Conservation (phyloP, 495 filamentous ascomycete genomes). For the Hypoxylon lienhwacheense region DNA sequence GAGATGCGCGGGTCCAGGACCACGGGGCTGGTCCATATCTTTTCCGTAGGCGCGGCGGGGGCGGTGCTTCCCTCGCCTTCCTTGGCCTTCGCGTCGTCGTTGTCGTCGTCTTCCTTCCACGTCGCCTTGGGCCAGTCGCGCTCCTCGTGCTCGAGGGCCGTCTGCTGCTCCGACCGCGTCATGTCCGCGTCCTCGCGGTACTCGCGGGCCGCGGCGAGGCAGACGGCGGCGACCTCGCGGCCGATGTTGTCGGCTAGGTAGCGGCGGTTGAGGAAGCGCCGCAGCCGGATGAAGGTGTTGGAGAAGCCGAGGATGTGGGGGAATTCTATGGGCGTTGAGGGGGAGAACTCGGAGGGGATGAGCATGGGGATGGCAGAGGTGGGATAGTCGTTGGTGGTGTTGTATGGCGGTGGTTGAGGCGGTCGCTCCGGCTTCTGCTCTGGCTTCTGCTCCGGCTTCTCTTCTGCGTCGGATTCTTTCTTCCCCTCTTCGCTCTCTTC, state of each 20-base stretch:
- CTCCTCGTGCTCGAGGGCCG: slow-evolving; percentile 75
- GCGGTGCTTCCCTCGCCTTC: slow-evolving; percentile 46
- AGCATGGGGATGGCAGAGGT: slow-evolving; percentile 59
- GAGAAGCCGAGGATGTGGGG: slow-evolving; percentile 93
- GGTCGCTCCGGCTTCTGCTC: slow-evolving; percentile 49
- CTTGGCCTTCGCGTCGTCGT: too few relatives aligned
- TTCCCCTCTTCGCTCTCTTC: slow-evolving; percentile 33
- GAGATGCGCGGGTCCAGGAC: slow-evolving; percentile 78
- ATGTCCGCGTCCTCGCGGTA: slow-evolving; percentile 40
- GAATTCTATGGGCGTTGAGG: slow-evolving; percentile 71
- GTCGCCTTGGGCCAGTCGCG: slow-evolving; percentile 83
- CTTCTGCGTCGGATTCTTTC: too few relatives aligned
- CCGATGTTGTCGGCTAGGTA: slow-evolving; percentile 83
- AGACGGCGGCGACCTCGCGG: slow-evolving; percentile 82
- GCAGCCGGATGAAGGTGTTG: slow-evolving; percentile 82
- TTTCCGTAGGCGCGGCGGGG: slow-evolving; percentile 47
- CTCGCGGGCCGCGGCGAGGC: slow-evolving; percentile 64
- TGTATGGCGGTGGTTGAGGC: slow-evolving; percentile 63
- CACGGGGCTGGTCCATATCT: slow-evolving; percentile 75
- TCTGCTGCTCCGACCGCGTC: slow-evolving; percentile 64
- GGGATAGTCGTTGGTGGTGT: slow-evolving; percentile 68
- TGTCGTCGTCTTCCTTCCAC: slow-evolving; percentile 69
- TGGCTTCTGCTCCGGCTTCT: slow-evolving; percentile 50
- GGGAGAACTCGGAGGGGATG: slow-evolving; percentile 63
- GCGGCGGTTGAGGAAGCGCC: slow-evolving; percentile 87